Evolutionary conservation across 768 basidiomycete species (phyloP).

Genomic region (Boletellus ananiceps): DNA sequence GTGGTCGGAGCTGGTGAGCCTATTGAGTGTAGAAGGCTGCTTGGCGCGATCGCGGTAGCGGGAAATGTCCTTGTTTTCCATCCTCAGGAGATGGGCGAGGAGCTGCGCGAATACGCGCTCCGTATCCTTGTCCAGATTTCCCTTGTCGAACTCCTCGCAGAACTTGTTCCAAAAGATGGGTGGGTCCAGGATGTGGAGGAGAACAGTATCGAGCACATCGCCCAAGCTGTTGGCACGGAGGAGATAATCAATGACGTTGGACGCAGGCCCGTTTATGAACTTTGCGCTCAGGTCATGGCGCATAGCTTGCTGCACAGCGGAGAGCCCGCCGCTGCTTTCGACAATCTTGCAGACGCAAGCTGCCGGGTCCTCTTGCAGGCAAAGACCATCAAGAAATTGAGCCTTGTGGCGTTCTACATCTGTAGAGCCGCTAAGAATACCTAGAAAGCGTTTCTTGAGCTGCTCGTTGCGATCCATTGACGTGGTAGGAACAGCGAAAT

Average conservation of each 20-base stretch:
- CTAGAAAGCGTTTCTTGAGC: conserved; percentile 34
- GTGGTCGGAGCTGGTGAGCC: conserved; percentile 22
- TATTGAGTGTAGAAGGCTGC: conserved; percentile 26
- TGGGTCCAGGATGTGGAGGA: conserved; percentile 43
- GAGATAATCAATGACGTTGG: conserved; percentile 37
- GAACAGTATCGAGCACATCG: conserved; percentile 34
- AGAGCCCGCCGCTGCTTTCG: conserved; percentile 33
- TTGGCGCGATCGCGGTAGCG: conserved; percentile 39
- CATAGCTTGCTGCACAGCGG: conserved; percentile 39
- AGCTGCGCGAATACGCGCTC: conserved; percentile 44
- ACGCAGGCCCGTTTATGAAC: conserved; percentile 43
- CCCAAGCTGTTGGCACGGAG: conserved; percentile 36
- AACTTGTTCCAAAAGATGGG: conserved; percentile 48
- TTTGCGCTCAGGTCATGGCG: conserved; percentile 32
- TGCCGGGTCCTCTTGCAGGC: conserved; percentile 35
- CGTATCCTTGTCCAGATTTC: conserved; percentile 30
- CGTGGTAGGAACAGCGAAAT: neutral
- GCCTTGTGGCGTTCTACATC: conserved; percentile 25
- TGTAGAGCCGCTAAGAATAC: conserved; percentile 29
- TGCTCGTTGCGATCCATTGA: conserved; percentile 22
- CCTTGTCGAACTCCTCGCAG: conserved; percentile 31
- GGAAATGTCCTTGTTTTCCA: conserved; percentile 33
- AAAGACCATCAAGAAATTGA: conserved; percentile 45
- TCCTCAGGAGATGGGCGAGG: conserved; percentile 44
- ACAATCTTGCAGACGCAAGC: conserved; percentile 37